These are phyloP conservation scores for Sporothrix phasma DNA, from an alignment of 2,329 filamentous ascomycete species.

Conservation along the genomic window DNA sequence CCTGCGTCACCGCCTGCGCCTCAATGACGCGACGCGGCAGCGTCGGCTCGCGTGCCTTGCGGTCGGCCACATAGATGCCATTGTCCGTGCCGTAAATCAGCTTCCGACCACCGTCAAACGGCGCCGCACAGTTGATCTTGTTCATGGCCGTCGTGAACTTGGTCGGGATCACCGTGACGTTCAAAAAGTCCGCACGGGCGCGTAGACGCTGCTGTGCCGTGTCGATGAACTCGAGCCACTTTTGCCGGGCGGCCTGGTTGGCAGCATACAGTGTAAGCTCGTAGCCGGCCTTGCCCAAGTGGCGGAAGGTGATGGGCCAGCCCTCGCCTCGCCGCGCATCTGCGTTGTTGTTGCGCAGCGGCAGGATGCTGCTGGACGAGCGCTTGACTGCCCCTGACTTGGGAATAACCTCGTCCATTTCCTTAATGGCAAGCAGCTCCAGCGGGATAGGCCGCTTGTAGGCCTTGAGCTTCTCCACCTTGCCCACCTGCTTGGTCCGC, in stretches of 20 bases:
- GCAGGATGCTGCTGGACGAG: constrained; percentile 68
- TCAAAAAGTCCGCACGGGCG: constrained; percentile 86
- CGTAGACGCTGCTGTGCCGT: constrained; percentile 78
- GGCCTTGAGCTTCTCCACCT: constrained; percentile 87
- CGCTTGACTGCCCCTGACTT: constrained; percentile 71
- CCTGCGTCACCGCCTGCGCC: constrained; percentile 77
- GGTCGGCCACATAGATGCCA: constrained; percentile 85
- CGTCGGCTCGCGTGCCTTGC: constrained; percentile 72
- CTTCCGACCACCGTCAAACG: constrained; percentile 91
- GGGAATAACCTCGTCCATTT: constrained; percentile 95
- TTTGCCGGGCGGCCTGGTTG: constrained; percentile 77
- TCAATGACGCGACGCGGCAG: constrained; percentile 78
- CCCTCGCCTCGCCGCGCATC: constrained; percentile 60
- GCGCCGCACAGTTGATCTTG: constrained; percentile 87
- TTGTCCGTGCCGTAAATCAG: constrained; percentile 89
- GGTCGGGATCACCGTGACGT: constrained; percentile 51
- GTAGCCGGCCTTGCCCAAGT: constrained; percentile 91
- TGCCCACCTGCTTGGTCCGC: constrained; percentile 82
- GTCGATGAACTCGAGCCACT: constrained; percentile 96
- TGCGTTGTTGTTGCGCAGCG: constrained; percentile 36
- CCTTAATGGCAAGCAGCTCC: constrained; percentile 82
- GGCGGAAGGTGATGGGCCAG: constrained; percentile 91
- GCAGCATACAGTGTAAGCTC: constrained; percentile 82
- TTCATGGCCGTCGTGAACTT: constrained; percentile 57
- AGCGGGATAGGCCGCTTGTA: constrained; percentile 89